These are phyloP conservation scores for Backusella macrospora DNA, from an alignment of 192 early-diverging fungal species.

Conservation along the genomic window DNA sequence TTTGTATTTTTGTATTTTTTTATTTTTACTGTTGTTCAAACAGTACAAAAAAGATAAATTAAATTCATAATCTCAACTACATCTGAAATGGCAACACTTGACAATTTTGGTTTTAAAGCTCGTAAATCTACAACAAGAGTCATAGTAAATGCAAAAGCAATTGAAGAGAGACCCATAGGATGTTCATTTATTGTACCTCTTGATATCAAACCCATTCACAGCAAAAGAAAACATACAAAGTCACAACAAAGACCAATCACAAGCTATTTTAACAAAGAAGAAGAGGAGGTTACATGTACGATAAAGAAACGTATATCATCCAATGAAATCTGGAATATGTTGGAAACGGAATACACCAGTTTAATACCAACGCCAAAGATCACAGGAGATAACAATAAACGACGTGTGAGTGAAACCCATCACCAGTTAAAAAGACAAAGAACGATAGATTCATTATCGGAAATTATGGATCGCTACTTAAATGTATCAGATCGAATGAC, in stretches of 20 bases:
- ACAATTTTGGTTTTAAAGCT: constrained; percentile 1
- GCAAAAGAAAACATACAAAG: background rate
- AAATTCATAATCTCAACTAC: background rate
- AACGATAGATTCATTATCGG: background rate
- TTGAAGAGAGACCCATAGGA: background rate
- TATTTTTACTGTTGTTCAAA: background rate
- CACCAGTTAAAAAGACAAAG: background rate
- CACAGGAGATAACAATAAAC: background rate
- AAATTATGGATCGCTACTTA: background rate
- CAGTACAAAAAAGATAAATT: too few species aligned
- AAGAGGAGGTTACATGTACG: background rate
- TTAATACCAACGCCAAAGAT: background rate
- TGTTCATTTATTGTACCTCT: constrained; percentile 1
- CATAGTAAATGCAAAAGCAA: background rate
- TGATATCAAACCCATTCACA: background rate
- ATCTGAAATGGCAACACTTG: background rate
- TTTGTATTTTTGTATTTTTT: background rate
- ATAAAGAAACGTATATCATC: background rate
- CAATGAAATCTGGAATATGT: background rate
- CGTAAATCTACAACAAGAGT: background rate
- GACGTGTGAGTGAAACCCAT: background rate
- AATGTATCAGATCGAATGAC: background rate
- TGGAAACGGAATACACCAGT: background rate
- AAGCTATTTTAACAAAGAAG: background rate
- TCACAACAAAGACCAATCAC: background rate